These are phyloP conservation scores for Neltuma alba DNA, from an alignment of 306 rosid species.

Conservation along the genomic window DNA sequence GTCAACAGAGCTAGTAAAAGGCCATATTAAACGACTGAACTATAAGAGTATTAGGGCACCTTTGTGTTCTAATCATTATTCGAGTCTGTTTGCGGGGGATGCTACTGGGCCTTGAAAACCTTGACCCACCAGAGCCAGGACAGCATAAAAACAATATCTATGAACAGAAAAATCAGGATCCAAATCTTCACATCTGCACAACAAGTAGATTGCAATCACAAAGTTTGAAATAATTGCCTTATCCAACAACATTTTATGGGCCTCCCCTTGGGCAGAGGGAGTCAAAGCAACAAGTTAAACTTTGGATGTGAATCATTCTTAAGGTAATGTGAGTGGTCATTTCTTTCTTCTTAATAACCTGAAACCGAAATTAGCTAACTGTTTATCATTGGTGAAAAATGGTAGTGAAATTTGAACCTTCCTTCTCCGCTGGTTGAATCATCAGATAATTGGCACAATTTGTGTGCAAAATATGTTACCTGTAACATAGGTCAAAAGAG, in stretches of 20 bases:
- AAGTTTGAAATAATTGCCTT: neutral
- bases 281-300: constrained; percentile 4
- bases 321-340: neutral
- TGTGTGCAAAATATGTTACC: neutral
- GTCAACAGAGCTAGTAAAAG: neutral
- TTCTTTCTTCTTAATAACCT: neutral
- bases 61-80: constrained; percentile 28
- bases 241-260: neutral
- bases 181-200: neutral
- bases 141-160: too few relatives aligned
- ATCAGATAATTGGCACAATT: constrained; percentile 17
- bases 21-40: constrained; percentile 23
- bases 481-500: neutral
- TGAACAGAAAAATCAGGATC: neutral
- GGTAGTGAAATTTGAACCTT: neutral
- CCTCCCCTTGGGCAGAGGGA: neutral
- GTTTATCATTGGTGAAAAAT: neutral
- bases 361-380: neutral
- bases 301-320: neutral
- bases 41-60: constrained; percentile 4
- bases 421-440: neutral
- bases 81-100: constrained; percentile 56
- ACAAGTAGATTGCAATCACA: neutral
- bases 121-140: too few relatives aligned
- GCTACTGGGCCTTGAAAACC: constrained; percentile 40